Evolutionary conservation across 257 asterid species (phyloP), one percentile per base, ranked within the genome.

Genomic region (Rubia yunnanensis): DNA sequence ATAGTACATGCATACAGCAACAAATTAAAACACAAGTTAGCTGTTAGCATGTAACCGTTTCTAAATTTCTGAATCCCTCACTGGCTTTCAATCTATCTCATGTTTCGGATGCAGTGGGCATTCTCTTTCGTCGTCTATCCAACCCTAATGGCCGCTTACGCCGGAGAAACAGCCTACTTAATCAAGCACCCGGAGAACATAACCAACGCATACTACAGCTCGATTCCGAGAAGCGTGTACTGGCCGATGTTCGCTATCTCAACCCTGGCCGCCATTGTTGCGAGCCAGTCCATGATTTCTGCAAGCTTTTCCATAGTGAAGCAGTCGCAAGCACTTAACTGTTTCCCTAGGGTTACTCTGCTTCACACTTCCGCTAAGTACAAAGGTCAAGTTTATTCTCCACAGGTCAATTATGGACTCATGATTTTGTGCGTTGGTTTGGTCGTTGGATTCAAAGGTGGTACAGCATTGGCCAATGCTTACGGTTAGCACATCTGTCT

Each of bases 161-260:
- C 92, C 0, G 90, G 96, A 0, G 88, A 88, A 71, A 74, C 88
- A n/a, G 92, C 95, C 5, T 86, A 81, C 63, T 67, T 88, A 31
- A 73, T 78, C 10, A 83, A 73, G 57, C 52, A 84, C 74, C 92
- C 95, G 0, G 84, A 79, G 5, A 77, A 86, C 0, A 81, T 86
- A 20, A 74, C 30, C 0, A 72, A 81, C 7, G 87, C 95, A 18
- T 86, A 83, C 70, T 86, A 86, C 77, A 81, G 95, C 56, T 83
- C 88, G 14, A 34, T 88, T 46, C 92, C 92, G 0, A 62, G 70
- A 0, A 27, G 71, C 0, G 84, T 86, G 0, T 84, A 88, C 75
- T 88, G 96, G 92, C 96, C 92, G 1, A 81, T 86, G 92, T 88
- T 88, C 30, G 82, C 80, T 10, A 67, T 88, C 49, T 84, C 96